Percentiles rank a stretch among this genome's conserved stretches.
Evolutionary conservation across 495 filamentous ascomycete species (phyloP).

Genomic region (Neurospora cerealis): DNA sequence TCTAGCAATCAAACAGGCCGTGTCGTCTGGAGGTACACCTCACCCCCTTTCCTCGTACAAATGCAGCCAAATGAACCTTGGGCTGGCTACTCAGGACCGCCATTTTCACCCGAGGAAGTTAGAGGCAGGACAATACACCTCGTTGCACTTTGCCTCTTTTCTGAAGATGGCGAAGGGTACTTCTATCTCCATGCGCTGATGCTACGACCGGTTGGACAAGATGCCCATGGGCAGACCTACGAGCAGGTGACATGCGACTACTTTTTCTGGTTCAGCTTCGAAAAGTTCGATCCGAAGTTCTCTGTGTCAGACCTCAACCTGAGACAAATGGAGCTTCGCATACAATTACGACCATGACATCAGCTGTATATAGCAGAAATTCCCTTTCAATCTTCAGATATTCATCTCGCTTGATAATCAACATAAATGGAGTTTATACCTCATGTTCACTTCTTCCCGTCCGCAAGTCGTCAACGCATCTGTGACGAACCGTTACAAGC

Average conservation of each 20-base stretch:
- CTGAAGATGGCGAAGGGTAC: fast-evolving
- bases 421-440: too few relatives aligned
- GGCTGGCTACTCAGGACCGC: neutral
- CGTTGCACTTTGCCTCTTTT: neutral
- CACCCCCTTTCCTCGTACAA: neutral
- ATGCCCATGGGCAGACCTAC: neutral
- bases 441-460: too few relatives aligned
- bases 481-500: too few relatives aligned
- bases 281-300: too few relatives aligned
- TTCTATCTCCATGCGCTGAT: fast-evolving
- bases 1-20: neutral
- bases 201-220: neutral
- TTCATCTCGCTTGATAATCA: too few relatives aligned
- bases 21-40: neutral
- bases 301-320: neutral
- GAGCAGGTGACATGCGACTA: neutral
- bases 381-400: too few relatives aligned
- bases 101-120: neutral
- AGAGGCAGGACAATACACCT: neutral
- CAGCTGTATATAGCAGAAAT: too few relatives aligned
- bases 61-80: neutral
- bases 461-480: too few relatives aligned
- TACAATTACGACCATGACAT: too few relatives aligned
- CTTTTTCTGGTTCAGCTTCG: too few relatives aligned
- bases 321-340: neutral